These are phyloP conservation scores for Trichoderma aggressivum DNA, from an alignment of 2,329 filamentous ascomycete genomes.

Conservation along the genomic window DNA sequence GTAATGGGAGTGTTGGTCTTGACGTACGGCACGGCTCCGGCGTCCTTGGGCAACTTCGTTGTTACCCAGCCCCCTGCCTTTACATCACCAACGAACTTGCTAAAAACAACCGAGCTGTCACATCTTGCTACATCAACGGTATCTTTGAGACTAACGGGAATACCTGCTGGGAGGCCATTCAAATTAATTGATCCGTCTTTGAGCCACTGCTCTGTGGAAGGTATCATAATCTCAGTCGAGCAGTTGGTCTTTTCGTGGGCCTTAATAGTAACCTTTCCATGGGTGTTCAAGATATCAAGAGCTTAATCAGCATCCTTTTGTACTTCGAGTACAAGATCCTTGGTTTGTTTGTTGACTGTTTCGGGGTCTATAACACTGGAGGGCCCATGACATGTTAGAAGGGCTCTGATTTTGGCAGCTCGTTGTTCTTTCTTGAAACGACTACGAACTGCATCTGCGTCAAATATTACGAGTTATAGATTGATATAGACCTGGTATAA, in stretches of 20 bases:
- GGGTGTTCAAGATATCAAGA: not conserved
- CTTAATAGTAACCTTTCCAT: not conserved
- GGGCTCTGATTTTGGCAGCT: not conserved
- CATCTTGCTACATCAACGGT: not conserved
- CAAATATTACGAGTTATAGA: not conserved
- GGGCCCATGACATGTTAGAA: not conserved
- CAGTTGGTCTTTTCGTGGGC: not conserved
- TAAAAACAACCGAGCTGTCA: not conserved
- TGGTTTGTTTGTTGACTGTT: not conserved
- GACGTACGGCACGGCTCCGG: not conserved
- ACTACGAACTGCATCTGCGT: not conserved
- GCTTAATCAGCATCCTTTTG: not conserved
- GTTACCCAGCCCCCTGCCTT: not conserved
- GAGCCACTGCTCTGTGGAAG: not conserved
- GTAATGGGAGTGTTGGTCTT: not conserved
- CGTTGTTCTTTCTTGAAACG: not conserved
- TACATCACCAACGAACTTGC: not conserved
- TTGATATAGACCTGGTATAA: not conserved
- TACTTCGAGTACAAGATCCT: not conserved
- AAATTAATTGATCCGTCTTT: not conserved
- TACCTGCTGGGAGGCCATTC: not conserved
- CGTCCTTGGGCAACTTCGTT: not conserved
- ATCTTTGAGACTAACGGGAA: not conserved
- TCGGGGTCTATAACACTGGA: not conserved
- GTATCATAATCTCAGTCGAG: not conserved